phyloP scores from a whole-genome alignment of 345 rosid genomes.

The Populus ilicifolia region DNA sequence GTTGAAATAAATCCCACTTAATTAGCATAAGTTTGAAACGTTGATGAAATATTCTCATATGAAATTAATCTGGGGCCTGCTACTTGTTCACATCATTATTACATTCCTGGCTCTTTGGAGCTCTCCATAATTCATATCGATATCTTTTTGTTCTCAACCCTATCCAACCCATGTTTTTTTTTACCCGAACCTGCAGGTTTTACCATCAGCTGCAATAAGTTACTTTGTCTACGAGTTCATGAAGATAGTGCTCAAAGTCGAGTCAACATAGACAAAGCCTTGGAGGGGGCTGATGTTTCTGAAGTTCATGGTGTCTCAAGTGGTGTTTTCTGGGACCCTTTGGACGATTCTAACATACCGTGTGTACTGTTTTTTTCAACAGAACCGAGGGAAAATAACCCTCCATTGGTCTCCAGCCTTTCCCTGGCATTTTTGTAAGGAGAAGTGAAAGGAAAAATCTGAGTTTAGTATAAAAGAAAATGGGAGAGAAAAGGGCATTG shows the following conservation, averaged over 20 bases:
- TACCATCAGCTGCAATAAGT: slow-evolving; percentile 91
- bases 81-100: too few relatives aligned
- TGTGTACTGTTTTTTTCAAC: too few relatives aligned
- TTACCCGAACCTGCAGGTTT: slow-evolving; percentile 47
- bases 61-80: background rate
- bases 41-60: background rate
- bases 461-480: background rate
- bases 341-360: background rate
- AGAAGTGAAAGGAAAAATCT: background rate
- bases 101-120: too few relatives aligned
- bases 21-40: background rate
- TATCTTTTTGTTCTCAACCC: background rate
- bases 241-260: slow-evolving; percentile 88
- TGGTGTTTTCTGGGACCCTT: background rate
- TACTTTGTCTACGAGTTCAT: slow-evolving; percentile 75
- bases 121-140: background rate
- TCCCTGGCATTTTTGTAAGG: background rate
- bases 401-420: background rate
- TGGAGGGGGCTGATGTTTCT: background rate
- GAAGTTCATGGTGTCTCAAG: background rate
- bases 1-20: background rate
- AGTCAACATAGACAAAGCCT: slow-evolving; percentile 34
- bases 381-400: background rate
- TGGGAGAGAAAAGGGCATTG: background rate
- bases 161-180: too few relatives aligned